phyloP scores from a whole-genome alignment of 2,329 filamentous ascomycete species.

The Intubia oerlemansii region DNA sequence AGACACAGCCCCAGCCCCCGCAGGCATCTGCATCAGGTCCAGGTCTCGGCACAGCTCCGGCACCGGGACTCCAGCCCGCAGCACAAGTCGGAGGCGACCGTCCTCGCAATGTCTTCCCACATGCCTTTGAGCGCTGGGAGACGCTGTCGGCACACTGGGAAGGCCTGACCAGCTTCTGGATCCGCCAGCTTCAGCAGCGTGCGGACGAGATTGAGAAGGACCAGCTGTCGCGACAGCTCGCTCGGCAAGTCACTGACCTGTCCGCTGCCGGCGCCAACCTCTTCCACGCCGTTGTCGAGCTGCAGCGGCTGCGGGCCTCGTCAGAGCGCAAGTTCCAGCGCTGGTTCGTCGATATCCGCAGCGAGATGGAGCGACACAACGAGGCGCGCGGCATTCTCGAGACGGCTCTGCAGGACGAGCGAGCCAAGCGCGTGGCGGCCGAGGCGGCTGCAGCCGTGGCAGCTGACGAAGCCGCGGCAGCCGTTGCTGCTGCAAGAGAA shows the following conservation, averaged over 20 bases:
- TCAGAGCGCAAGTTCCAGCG: constrained; percentile 96
- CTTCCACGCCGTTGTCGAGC: constrained; percentile 91
- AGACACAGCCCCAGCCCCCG: too few relatives aligned
- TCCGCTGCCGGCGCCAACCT: constrained; percentile 91
- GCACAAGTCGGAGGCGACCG: not conserved
- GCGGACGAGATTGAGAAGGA: constrained; percentile 66
- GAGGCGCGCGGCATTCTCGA: constrained; percentile 72
- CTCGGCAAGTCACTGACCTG: constrained; percentile 88
- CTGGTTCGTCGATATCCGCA: constrained; percentile 92
- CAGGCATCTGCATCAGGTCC: too few relatives aligned
- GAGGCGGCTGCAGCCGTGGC: not conserved
- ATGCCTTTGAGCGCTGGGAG: constrained; percentile 96
- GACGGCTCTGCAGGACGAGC: constrained; percentile 50
- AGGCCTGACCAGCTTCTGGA: constrained; percentile 92
- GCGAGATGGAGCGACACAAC: constrained; percentile 66
- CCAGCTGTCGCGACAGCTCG: constrained; percentile 69
- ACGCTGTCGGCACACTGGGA: constrained; percentile 96
- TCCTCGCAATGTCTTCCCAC: constrained; percentile 50
- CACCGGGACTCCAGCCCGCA: constrained; percentile 3
- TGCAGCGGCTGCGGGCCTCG: constrained; percentile 80
- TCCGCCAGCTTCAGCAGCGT: constrained; percentile 77
- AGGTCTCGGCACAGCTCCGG: constrained; percentile 1
- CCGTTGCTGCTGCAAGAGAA: too few relatives aligned
- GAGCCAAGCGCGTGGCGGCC: constrained; percentile 46
- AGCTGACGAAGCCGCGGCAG: not conserved